Evolutionary conservation across 2,329 filamentous ascomycete species (phyloP).

Genomic region (Fusarium temperatum): DNA sequence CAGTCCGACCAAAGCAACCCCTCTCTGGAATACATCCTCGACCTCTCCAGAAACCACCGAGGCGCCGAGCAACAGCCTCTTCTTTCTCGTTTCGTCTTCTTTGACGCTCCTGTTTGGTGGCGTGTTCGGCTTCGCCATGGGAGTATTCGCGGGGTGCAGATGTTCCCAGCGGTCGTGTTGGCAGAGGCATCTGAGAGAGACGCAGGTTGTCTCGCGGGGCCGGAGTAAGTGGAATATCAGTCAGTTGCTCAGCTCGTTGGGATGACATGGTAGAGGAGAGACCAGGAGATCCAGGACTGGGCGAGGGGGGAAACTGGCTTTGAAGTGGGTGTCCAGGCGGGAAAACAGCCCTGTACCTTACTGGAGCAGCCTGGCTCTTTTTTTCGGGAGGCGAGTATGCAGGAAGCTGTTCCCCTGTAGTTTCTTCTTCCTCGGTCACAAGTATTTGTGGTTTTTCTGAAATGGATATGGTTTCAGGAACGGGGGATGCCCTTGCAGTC

Average conservation of each 20-base stretch:
- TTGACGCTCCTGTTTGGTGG: constrained; percentile 59
- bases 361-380: constrained; percentile 44
- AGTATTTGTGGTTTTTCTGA: constrained; percentile 53
- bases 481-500: constrained; percentile 29
- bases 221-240: constrained; percentile 65
- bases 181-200: constrained; percentile 47
- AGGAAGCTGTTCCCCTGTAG: constrained; percentile 56
- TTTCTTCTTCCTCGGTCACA: constrained; percentile 48
- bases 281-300: constrained; percentile 70
- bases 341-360: constrained; percentile 66
- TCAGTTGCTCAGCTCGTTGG: constrained; percentile 67
- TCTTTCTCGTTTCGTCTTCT: constrained; percentile 71
- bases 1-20: constrained; percentile 72
- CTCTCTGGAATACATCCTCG: constrained; percentile 68
- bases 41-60: constrained; percentile 71
- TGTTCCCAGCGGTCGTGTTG: constrained; percentile 55
- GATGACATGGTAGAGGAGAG: constrained; percentile 70
- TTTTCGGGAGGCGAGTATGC: constrained; percentile 63
- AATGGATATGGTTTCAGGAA: constrained; percentile 18
- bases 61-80: constrained; percentile 65
- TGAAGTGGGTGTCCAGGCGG: constrained; percentile 62
- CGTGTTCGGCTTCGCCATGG: constrained; percentile 50
- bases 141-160: constrained; percentile 58
- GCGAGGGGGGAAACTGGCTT: constrained; percentile 63
- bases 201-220: constrained; percentile 35